Evolutionary conservation across 1,284 basidiomycete genomes (phyloP), one percentile per base, ranked within the genome.

Genomic region (Cystobasidium slooffiae): DNA sequence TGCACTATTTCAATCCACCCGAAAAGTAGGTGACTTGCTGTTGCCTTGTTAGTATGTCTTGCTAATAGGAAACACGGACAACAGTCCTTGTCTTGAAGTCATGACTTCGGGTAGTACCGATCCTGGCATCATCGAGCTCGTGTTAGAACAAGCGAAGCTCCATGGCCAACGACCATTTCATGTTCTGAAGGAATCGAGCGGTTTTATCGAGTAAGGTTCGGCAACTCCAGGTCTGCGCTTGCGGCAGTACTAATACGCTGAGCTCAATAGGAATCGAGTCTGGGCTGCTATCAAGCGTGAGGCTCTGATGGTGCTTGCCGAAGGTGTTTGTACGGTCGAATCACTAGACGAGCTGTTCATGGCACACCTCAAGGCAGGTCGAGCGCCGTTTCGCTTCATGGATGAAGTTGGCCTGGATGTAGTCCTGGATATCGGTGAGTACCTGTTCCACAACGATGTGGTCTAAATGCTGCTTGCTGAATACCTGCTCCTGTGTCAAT

Each of bases 201-300:
- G 68, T 22, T 61, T 69, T 41, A 69, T 69, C 24, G 53, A 58
- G 59, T 61, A 37, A 61, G 59, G 8, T 12, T 3, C 47, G 20
- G 47, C 14, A 51, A 14, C 47, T 20, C 20, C 47, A 14, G 16
- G 20, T 20, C 47, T 16, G 6, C 20, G 31, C 31, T 31, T 31
- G 31, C 31, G 31, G 31, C 47, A 51, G 22, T 18, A 12, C 53
- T 55, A 12, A 12, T 16, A 10, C 14, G 10, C 46, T n/a, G 12
- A 20, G n/a, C 51, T 9, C n/a, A 22, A 14, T 20, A 61, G 59
- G 14, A 69, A 69, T 46, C 68, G 68, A 6, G 47, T 69, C 12
- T 69, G 68, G 68, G 68, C 68, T 18, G 68, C 68, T n/a, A 69
- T 69, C 68, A 69, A 69, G 53, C 68, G 68, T 31, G 68, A 69